These are phyloP conservation scores for Zasmidium cellare DNA, from an alignment of 2,329 filamentous ascomycete species.

Conservation along the genomic window DNA sequence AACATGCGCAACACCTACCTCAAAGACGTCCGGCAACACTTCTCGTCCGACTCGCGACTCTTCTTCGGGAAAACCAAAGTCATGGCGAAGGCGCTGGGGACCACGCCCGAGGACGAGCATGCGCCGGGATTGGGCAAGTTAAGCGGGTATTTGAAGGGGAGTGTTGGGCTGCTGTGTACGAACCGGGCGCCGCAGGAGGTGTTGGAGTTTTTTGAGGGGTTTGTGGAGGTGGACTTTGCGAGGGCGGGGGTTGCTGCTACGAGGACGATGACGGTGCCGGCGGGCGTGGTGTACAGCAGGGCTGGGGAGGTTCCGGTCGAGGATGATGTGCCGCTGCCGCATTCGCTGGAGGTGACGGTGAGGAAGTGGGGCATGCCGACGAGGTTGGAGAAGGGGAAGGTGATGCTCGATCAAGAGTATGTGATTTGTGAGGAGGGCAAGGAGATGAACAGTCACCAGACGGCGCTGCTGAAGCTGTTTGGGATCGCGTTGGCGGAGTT, in stretches of 20 bases:
- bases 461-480: conserved; percentile 90
- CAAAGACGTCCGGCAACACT: conserved; percentile 83
- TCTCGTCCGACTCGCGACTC: conserved; percentile 77
- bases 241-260: conserved; percentile 77
- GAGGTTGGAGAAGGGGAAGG: conserved; percentile 81
- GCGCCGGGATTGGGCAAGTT: conserved; percentile 75
- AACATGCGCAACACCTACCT: conserved; percentile 98
- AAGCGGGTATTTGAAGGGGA: conserved; percentile 69
- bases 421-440: conserved; percentile 83
- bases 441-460: conserved; percentile 85
- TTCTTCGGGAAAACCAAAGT: conserved; percentile 99
- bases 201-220: conserved; percentile 68
- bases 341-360: conserved; percentile 87
- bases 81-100: conserved; percentile 92
- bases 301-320: conserved; percentile 77
- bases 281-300: conserved; percentile 75
- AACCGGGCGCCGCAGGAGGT: conserved; percentile 70
- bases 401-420: conserved; percentile 73
- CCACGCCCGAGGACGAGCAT: conserved; percentile 68
- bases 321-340: conserved; percentile 82
- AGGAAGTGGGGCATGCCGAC: conserved; percentile 88
- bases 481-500: conserved; percentile 90
- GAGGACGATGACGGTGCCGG: conserved; percentile 76
- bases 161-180: conserved; percentile 88
- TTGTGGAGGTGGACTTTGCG: conserved; percentile 82